Conservation (phyloP, 1,284 basidiomycete genomes). For the Athelia sp. region DNA sequence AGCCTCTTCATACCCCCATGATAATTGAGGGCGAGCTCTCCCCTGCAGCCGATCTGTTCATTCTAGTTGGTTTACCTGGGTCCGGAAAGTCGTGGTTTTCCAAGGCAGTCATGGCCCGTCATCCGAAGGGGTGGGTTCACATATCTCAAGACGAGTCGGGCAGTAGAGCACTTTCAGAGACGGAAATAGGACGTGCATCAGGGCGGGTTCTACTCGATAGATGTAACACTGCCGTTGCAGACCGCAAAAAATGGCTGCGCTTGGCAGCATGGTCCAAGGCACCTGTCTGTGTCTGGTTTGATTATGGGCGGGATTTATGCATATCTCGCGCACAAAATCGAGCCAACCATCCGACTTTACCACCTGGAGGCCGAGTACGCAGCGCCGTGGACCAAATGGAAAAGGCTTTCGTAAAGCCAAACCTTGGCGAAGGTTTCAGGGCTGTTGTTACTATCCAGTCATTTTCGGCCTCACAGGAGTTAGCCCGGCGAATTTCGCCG, state of each 20-base stretch:
- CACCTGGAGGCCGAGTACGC: conserved; percentile 47
- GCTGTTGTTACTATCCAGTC: conserved; percentile 41
- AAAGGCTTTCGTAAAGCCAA: conserved; percentile 37
- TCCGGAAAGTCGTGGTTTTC: conserved; percentile 58
- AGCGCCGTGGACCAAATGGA: conserved; percentile 53
- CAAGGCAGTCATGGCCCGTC: conserved; percentile 37
- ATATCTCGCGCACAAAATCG: conserved; percentile 48
- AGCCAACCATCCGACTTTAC: conserved; percentile 52
- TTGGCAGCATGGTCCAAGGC: conserved; percentile 42
- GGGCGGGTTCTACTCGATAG: conserved; percentile 46
- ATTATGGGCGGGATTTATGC: conserved; percentile 46
- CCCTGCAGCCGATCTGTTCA: conserved; percentile 33
- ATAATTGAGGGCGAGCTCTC: conserved; percentile 37
- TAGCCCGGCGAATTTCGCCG: conserved; percentile 40
- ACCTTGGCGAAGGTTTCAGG: conserved; percentile 45
- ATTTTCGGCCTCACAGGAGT: conserved; percentile 44
- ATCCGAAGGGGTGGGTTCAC: conserved; percentile 34
- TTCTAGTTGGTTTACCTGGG: conserved; percentile 56
- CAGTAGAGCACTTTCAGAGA: conserved; percentile 44
- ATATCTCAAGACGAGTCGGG: conserved; percentile 56
- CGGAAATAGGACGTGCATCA: conserved; percentile 34
- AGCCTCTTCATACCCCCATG: conserved; percentile 42
- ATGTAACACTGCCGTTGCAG: conserved; percentile 45
- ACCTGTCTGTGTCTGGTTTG: conserved; percentile 52
- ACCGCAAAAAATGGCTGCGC: conserved; percentile 44